phyloP scores from a whole-genome alignment of 805 yeast genomes.

The Monosporozyma yasuniensis region DNA sequence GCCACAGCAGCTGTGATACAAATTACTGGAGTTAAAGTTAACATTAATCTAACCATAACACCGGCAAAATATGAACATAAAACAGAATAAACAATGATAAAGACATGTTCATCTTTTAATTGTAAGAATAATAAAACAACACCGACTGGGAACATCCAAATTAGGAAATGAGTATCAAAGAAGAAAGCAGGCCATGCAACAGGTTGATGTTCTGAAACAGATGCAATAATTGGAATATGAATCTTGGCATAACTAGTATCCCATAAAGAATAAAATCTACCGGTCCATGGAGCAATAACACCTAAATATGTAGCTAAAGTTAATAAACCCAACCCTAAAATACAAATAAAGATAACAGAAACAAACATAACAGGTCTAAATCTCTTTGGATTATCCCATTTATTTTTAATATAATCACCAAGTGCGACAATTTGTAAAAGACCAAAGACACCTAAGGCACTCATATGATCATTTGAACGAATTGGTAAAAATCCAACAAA shows the following conservation, averaged over 20 bases:
- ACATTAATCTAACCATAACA: constrained; percentile 96
- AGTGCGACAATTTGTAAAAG: constrained; percentile 82
- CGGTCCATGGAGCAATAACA: constrained; percentile 98
- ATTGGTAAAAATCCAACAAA: constrained; percentile 97
- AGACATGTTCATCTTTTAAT: constrained; percentile 82
- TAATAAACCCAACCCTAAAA: constrained; percentile 61
- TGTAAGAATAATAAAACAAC: constrained; percentile 86
- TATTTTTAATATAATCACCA: constrained; percentile 70
- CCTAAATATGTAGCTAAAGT: constrained; percentile 81
- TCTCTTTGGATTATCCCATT: constrained; percentile 54
- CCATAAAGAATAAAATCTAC: constrained; percentile 97
- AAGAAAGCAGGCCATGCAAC: constrained; percentile 99
- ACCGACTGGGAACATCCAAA: constrained; percentile 99
- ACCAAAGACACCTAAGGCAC: constrained; percentile 95
- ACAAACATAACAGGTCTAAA: constrained; percentile 62
- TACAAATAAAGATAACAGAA: constrained; percentile 46
- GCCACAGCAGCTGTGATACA: constrained; percentile 92
- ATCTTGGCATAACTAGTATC: constrained; percentile 96
- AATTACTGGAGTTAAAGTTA: constrained; percentile 91
- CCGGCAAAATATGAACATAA: constrained; percentile 96
- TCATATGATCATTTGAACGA: constrained; percentile 96
- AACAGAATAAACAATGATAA: constrained; percentile 85
- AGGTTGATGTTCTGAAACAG: constrained; percentile 98
- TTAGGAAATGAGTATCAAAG: constrained; percentile 84
- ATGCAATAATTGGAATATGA: constrained; percentile 97